Evolutionary conservation across 2,329 filamentous ascomycete genomes (phyloP).

Genomic region (Trichoderma sp.): DNA sequence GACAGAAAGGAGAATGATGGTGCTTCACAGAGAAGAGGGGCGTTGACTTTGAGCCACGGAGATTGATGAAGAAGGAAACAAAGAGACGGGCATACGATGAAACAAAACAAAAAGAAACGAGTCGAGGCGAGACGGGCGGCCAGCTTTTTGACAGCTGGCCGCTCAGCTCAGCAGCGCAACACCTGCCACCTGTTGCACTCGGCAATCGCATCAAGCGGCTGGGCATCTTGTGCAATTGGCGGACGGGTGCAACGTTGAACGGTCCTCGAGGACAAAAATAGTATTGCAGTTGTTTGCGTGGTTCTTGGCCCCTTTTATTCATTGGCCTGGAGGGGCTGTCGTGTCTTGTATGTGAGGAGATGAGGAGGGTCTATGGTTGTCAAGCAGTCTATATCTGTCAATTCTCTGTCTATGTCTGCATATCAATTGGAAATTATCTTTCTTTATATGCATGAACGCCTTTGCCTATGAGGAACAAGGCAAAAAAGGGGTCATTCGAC

Average conservation of each 20-base stretch:
- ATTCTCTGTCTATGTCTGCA: no score
- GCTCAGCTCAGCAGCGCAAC: neutral
- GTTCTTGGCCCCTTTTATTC: neutral
- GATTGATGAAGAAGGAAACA: neutral
- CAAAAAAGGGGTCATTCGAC: no score
- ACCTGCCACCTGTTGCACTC: slow-evolving; percentile 1
- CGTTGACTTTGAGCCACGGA: neutral
- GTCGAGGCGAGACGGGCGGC: neutral
- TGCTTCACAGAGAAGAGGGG: neutral
- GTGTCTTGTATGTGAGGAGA: neutral
- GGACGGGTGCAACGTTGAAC: neutral
- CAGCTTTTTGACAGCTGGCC: neutral
- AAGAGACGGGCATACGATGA: neutral
- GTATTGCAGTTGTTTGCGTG: neutral
- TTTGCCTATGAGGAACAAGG: no score
- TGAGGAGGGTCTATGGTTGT: neutral
- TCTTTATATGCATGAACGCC: no score
- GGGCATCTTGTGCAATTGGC: neutral
- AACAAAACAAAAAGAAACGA: neutral
- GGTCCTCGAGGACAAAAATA: neutral
- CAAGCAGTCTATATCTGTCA: neutral
- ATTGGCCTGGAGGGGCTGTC: neutral
- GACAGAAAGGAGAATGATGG: neutral
- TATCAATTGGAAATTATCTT: no score
- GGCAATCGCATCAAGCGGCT: neutral